A percentile compares a stretch with the other conserved stretches of the same genome.
phyloP scores from a whole-genome alignment of 148 eudicot species.

The Heliamphora exappendiculata region DNA sequence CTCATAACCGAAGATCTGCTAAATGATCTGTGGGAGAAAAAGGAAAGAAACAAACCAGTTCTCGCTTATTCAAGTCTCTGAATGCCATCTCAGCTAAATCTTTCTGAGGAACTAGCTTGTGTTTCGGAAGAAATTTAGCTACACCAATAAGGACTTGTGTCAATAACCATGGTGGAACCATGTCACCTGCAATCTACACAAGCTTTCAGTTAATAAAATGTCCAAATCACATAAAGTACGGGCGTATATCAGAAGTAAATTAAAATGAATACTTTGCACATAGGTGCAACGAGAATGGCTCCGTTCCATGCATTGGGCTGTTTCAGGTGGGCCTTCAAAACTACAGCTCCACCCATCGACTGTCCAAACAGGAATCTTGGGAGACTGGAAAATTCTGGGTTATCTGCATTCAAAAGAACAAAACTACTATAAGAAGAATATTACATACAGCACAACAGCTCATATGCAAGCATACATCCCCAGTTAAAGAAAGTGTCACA shows the following conservation, averaged over 20 bases:
- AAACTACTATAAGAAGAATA: neutral
- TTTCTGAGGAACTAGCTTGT: slow-evolving; percentile 71
- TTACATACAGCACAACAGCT: neutral
- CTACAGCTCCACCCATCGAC: slow-evolving; percentile 97
- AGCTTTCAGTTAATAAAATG: slow-evolving; percentile 3
- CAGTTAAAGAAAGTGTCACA: neutral
- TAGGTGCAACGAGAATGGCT: slow-evolving; percentile 88
- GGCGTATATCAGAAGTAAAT: slow-evolving; percentile 5
- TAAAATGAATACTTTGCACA: slow-evolving; percentile 72
- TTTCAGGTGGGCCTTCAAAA: slow-evolving; percentile 79
- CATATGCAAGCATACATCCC: neutral
- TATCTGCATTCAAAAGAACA: slow-evolving; percentile 40
- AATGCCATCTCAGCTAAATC: slow-evolving; percentile 78
- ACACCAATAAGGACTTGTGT: slow-evolving; percentile 56
- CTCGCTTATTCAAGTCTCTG: slow-evolving; percentile 61
- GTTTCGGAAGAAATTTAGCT: slow-evolving; percentile 70
- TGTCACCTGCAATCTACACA: slow-evolving; percentile 84
- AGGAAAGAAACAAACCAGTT: slow-evolving; percentile 41
- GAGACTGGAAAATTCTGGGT: slow-evolving; percentile 41
- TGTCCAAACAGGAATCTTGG: slow-evolving; percentile 82
- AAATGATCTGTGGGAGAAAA: neutral
- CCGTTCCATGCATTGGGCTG: slow-evolving; percentile 86
- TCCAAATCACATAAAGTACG: neutral
- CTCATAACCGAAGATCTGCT: neutral
- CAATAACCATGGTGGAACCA: slow-evolving; percentile 71